A percentile compares a stretch with the other conserved stretches of the same genome.
Conservation (phyloP, 2,329 filamentous ascomycete species). For the Karstenula rhodostoma region DNA sequence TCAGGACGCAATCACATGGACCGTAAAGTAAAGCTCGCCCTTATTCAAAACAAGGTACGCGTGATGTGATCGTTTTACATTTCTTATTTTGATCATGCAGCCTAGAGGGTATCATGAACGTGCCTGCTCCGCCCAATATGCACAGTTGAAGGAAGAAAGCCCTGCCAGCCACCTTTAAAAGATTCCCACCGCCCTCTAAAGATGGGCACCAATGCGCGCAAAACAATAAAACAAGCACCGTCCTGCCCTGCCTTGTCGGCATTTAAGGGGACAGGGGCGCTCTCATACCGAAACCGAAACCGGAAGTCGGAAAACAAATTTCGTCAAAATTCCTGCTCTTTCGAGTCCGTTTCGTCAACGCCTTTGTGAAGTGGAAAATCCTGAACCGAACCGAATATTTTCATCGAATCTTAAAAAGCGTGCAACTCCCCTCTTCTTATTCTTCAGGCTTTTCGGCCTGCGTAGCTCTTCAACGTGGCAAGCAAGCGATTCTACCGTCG, state of each 20-base stretch:
- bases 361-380: slow-evolving; percentile 4
- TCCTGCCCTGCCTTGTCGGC: not conserved
- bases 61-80: slow-evolving; percentile 14
- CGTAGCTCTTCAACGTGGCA: not conserved
- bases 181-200: slow-evolving; percentile 10
- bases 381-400: slow-evolving; percentile 9
- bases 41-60: not conserved
- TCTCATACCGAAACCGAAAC: not conserved
- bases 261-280: not conserved
- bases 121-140: slow-evolving; percentile 22
- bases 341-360: slow-evolving; percentile 11
- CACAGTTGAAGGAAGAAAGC: slow-evolving; percentile 16
- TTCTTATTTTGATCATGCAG: slow-evolving; percentile 19
- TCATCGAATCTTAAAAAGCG: slow-evolving; percentile 6
- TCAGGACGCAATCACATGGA: too few relatives aligned
- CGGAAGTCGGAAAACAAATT: not conserved
- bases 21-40: too few relatives aligned
- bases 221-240: slow-evolving; percentile 6
- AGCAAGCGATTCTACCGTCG: slow-evolving; percentile 35
- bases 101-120: slow-evolving; percentile 22
- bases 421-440: not conserved
- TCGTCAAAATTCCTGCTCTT: slow-evolving; percentile 12
- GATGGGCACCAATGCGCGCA: slow-evolving; percentile 14
- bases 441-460: not conserved
- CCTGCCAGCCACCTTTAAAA: slow-evolving; percentile 1